phyloP scores from a whole-genome alignment of 352 stramenopile genomes.

The Pythium monospermum region DNA sequence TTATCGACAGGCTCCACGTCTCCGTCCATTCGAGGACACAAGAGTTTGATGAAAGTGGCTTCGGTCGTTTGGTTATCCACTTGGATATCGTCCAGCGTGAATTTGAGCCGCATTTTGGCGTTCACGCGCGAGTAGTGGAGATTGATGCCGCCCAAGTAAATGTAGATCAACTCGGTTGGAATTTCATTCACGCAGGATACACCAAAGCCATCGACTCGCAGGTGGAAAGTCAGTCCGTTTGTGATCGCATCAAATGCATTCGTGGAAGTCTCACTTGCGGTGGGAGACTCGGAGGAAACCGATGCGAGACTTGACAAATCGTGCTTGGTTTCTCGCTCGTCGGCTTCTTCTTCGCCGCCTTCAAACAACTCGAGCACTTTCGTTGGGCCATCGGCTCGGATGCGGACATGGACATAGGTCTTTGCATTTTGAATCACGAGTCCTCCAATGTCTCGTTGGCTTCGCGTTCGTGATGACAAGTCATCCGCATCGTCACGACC shows the following conservation, averaged over 20 bases:
- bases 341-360: conserved; percentile 82
- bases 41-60: conserved; percentile 77
- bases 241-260: conserved; percentile 62
- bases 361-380: conserved; percentile 90
- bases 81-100: conserved; percentile 83
- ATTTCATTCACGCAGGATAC: conserved; percentile 86
- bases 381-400: conserved; percentile 84
- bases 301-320: conserved; percentile 65
- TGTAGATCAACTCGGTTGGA: conserved; percentile 83
- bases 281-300: conserved; percentile 59
- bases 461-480: conserved; percentile 2
- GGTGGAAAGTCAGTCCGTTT: conserved; percentile 61
- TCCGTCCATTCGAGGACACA: conserved; percentile 65
- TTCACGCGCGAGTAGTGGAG: conserved; percentile 71
- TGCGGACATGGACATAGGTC: conserved; percentile 81
- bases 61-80: conserved; percentile 85
- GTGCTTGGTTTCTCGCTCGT: conserved; percentile 77
- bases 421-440: conserved; percentile 70
- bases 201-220: conserved; percentile 72
- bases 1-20: conserved; percentile 41
- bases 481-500: conserved; percentile 16
- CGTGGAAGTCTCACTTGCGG: conserved; percentile 67
- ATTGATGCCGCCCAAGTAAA: conserved; percentile 79
- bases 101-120: conserved; percentile 79
- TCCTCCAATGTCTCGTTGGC: conserved; percentile 30